Base-by-base conservation (phyloP, 2,329 filamentous ascomycete genomes). In the Chaetomiaceae sp. region DNA sequence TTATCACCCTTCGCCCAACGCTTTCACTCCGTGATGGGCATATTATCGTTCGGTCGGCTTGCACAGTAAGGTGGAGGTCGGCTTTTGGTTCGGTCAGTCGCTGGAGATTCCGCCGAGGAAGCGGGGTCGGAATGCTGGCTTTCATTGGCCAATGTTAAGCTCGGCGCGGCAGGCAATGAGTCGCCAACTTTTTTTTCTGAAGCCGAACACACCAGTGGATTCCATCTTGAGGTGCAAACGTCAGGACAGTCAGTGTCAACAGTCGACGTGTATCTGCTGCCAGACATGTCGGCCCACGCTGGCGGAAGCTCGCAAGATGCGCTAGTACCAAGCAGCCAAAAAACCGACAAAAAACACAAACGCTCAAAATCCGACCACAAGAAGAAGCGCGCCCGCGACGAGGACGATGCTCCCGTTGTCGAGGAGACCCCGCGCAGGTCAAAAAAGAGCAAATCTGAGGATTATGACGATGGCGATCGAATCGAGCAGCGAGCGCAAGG, bases 371-470 rank as follows among this genome's bases (percentile, higher is more conserved):
- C 53, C 5, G 54, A 57, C 19, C 48, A 50, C 49, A 55, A 70
- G 37, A 72, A 72, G 62, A 74, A 74, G 62, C 67, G 71, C 35
- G 58, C 63, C 6, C 61, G 70, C 15, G 56, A 57, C 35, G 70
- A 73, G 39, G 70, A 73, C 20, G 69, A 73, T 32, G 57, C 55
- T 17, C 47, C 53, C 7, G 64, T 62, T 33, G 64, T 66, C 38
- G 58, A 61, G 29, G 70, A 74, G 49, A 71, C 60, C 65, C 72
- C 56, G 56, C 75, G 76, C 55, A 73, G 71, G 49, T 65, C 67
- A 43, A 72, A 73, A 34, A 58, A 58, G 43, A 49, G 65, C 66
- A 68, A 68, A 59, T 68, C 58, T 39, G 59, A 50, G 29, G 30
- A 45, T 30, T 26, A 19, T 15, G 24, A 42, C 29, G 36, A 42